phyloP scores from a whole-genome alignment of 2,329 filamentous ascomycete species.

The Didymellaceae sp. region DNA sequence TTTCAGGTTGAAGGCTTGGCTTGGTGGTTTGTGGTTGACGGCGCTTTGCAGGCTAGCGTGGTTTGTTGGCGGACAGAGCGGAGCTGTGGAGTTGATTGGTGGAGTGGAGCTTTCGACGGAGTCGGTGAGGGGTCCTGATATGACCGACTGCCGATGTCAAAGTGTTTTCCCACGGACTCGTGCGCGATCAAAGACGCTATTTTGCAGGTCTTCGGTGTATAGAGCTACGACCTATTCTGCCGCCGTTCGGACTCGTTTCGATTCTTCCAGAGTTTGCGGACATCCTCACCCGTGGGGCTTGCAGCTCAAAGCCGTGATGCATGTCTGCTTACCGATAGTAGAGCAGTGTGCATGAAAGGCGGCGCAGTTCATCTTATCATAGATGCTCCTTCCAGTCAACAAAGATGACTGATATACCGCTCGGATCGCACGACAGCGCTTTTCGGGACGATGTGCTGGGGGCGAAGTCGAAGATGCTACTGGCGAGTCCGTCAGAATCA shows the following conservation, averaged over 20 bases:
- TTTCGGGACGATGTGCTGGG: neutral
- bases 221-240: neutral
- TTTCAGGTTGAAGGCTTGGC: slow-evolving; percentile 17
- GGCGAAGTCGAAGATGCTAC: neutral
- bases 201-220: too few relatives aligned
- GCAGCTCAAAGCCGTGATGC: neutral
- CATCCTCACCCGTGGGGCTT: neutral
- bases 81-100: slow-evolving; percentile 4
- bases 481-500: too few relatives aligned
- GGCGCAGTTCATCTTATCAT: neutral
- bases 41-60: slow-evolving; percentile 3
- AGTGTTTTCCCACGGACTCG: neutral
- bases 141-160: slow-evolving; percentile 1
- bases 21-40: slow-evolving; percentile 1
- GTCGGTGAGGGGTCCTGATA: slow-evolving; percentile 12
- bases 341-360: slow-evolving; percentile 2
- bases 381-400: neutral
- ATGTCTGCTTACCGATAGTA: slow-evolving; percentile 1
- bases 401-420: slow-evolving; percentile 5
- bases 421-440: neutral
- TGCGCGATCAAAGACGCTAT: too few relatives aligned
- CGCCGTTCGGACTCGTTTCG: neutral
- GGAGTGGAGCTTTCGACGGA: neutral
- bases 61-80: slow-evolving; percentile 2
- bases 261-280: neutral